Base-by-base conservation (phyloP, 768 basidiomycete species). In the Hypsizygus marmoreus region DNA sequence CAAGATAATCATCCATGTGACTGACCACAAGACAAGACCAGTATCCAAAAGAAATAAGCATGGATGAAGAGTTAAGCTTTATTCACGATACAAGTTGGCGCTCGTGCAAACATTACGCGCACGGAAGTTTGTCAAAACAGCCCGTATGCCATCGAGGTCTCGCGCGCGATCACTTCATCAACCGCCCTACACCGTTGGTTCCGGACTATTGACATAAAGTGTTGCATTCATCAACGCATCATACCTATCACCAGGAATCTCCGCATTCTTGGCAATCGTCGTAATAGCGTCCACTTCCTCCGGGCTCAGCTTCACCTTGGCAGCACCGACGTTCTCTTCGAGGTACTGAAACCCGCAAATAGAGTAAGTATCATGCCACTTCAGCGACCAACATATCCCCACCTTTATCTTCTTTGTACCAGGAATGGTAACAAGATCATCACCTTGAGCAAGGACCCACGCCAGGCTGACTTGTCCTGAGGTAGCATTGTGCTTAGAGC, bases 381-480 rank as follows among this genome's bases (percentile, higher is more conserved):
- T n/a, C n/a, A n/a, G n/a, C n/a, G n/a, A n/a, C n/a, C n/a, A n/a
- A n/a, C n/a, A n/a, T n/a, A n/a, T n/a, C n/a, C 38, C 32, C 24
- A 67, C 67, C 54, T 64, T 66, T 46, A 72, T 52, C 19, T 62
- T 67, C 45, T 63, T 69, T 3, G 72, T 73, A 1, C 73, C 75
- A 0, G 76, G 75, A 50, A 77, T 75, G 19, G 73, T 62, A 40
- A 73, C 63, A 48, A 77, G 60, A 35, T 74, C 68, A 13, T 60
- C 57, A 7, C 72, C 71, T 53, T 76, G 72, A 9, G 70, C 66
- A 3, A 77, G 63, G 8, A 76, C 52, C 73, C 71, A 77, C 0
- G 76, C 72, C 19, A 79, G 65, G 0, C 68, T 60, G 12, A 75
- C 62, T 47, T 78, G 75, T 0, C 66, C 71, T 3, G 71, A 36